Conservation (phyloP, 169 alveolate genomes). For the Eimeria necatrix region DNA sequence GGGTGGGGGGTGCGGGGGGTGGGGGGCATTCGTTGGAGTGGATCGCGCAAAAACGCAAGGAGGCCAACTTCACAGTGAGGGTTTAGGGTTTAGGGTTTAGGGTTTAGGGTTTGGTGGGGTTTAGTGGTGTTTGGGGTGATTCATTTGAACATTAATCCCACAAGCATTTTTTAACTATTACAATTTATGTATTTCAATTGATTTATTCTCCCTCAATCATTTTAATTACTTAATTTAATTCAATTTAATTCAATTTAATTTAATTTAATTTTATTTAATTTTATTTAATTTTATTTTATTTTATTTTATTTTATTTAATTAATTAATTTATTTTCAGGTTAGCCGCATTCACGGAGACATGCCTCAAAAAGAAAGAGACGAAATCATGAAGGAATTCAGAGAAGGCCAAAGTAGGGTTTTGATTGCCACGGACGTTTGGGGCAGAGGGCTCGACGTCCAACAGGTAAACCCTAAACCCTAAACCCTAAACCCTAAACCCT, state of each 20-base stretch:
- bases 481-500: not conserved
- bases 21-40: too few species aligned
- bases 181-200: not conserved
- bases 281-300: not conserved
- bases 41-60: constrained; percentile 98
- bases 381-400: constrained; percentile 95
- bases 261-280: not conserved
- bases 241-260: not conserved
- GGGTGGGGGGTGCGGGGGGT: too few species aligned
- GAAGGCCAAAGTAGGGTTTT: constrained; percentile 97
- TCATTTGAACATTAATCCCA: not conserved
- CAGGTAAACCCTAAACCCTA: constrained; percentile 86
- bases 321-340: constrained; percentile 81
- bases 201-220: not conserved
- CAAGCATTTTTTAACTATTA: not conserved
- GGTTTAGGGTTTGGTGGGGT: not conserved
- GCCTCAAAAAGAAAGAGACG: constrained; percentile 98
- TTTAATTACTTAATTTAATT: not conserved
- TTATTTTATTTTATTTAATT: not conserved
- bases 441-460: constrained; percentile 99
- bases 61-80: constrained; percentile 95
- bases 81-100: constrained; percentile 45
- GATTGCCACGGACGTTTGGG: constrained; percentile 99
- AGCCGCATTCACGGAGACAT: constrained; percentile 98
- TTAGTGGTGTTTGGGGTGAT: too few species aligned